phyloP scores from a whole-genome alignment of 306 rosid genomes.

The Aeschynomene evenia region DNA sequence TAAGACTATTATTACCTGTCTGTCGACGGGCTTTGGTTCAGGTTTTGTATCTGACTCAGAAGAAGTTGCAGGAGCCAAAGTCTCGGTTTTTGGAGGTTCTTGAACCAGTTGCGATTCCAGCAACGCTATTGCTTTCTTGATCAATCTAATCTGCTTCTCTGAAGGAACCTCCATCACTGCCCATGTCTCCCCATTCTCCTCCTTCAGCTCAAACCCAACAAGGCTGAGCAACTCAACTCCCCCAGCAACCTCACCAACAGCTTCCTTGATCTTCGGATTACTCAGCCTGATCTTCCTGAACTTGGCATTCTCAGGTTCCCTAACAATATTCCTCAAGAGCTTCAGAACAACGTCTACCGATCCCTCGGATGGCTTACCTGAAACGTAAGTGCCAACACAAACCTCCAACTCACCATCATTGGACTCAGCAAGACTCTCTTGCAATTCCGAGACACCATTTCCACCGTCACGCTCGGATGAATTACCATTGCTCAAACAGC shows the following conservation, averaged over 20 bases:
- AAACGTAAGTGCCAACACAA: slow-evolving; percentile 51
- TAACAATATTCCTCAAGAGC: slow-evolving; percentile 64
- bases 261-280: slow-evolving; percentile 81
- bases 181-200: slow-evolving; percentile 91
- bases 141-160: slow-evolving; percentile 41
- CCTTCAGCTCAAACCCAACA: slow-evolving; percentile 66
- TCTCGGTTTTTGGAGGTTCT: slow-evolving; percentile 39
- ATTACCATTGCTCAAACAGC: slow-evolving; percentile 37
- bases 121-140: slow-evolving; percentile 46
- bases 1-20: slow-evolving; percentile 55
- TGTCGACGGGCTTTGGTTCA: slow-evolving; percentile 62
- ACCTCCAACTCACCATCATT: slow-evolving; percentile 49
- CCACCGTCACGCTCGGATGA: slow-evolving; percentile 14
- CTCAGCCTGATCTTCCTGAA: slow-evolving; percentile 80
- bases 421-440: slow-evolving; percentile 25
- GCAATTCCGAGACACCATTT: slow-evolving; percentile 24
- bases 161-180: slow-evolving; percentile 71
- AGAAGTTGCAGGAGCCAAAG: slow-evolving; percentile 22
- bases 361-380: slow-evolving; percentile 65
- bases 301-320: slow-evolving; percentile 83
- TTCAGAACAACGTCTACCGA: slow-evolving; percentile 71
- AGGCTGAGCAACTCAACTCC: slow-evolving; percentile 79
- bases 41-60: slow-evolving; percentile 27
- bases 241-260: slow-evolving; percentile 66
- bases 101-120: slow-evolving; percentile 53